Conservation (phyloP, 352 stramenopile genomes). For the Phytopythium aichiense region DNA sequence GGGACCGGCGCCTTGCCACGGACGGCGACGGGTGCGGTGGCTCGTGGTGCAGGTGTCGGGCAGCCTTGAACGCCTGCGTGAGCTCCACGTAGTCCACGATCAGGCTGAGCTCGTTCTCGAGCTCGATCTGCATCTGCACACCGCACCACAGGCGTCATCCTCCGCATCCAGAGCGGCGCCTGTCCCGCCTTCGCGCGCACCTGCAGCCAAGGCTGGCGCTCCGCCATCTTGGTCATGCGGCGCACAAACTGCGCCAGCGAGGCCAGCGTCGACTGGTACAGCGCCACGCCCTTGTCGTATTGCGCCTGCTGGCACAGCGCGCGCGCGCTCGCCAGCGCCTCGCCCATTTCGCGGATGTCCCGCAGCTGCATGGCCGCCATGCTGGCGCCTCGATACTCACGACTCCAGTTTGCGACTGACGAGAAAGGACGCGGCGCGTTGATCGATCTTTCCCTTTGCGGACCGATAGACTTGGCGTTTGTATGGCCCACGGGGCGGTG, state of each 20-base stretch:
- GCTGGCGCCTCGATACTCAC: no score
- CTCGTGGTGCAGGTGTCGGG: slow-evolving; percentile 28
- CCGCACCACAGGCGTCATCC: background rate
- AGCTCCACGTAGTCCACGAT: slow-evolving; percentile 79
- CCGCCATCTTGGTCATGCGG: slow-evolving; percentile 60
- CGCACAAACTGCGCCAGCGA: slow-evolving; percentile 61
- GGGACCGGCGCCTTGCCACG: slow-evolving; percentile 6
- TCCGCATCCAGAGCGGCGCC: background rate
- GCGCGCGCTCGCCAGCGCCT: slow-evolving; percentile 49
- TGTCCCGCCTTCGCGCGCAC: background rate
- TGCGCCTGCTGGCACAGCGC: slow-evolving; percentile 61
- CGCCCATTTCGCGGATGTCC: slow-evolving; percentile 68
- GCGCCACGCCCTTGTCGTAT: slow-evolving; percentile 54
- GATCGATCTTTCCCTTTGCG: background rate
- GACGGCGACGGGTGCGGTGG: slow-evolving; percentile 15
- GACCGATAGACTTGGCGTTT: background rate
- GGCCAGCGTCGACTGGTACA: slow-evolving; percentile 58
- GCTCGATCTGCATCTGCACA: slow-evolving; percentile 65
- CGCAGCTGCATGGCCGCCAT: slow-evolving; percentile 50
- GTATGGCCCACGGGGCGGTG: background rate
- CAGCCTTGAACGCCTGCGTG: slow-evolving; percentile 58
- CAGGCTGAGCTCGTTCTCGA: slow-evolving; percentile 74
- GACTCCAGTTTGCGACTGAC: background rate
- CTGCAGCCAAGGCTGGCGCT: slow-evolving; percentile 80
- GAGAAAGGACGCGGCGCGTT: background rate